Base-by-base conservation (phyloP, 441 rosid genomes). In the Iberis amara region DNA sequence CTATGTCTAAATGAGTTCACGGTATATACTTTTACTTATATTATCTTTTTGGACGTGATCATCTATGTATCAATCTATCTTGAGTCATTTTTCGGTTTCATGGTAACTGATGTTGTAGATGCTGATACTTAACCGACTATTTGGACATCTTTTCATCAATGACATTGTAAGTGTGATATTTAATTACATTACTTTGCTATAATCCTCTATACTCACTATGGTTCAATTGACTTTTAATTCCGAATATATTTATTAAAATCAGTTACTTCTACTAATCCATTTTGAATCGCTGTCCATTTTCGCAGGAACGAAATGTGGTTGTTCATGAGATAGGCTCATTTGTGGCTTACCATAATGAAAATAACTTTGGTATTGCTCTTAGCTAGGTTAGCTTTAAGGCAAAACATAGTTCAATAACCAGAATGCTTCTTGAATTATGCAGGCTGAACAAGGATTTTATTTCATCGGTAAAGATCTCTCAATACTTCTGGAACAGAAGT, bases 71-170 rank as follows among this genome's bases (percentile, higher is more conserved):
- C 6, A 43, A 43, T 39, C 8, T 51, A 7, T 59, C 45, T 50
- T 55, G n/a, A 38, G 40, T 37, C 21, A 18, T 18, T 18, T 18
- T 45, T 18, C 21, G 21, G 21, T 65, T 7, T 15, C 11, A 36
- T 27, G 72, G 72, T 68, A 23, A 63, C 57, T 62, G 73, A 68
- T 68, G 73, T 68, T 52, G 73, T 68, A 55, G 98, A 92, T 78
- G 98, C 98, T 92, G 72, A 92, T 92, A 57, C 78, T 89, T 36
- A 86, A 92, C 57, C 79, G 98, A 47, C 89, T 92, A 36, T 92
- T 81, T 36, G 13, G 80, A 68, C 95, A 92, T 61, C 69, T 92
- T 44, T 92, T 82, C 71, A 74, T 66, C 66, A 76, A 84, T 75
- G 94, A 97, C n/a, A 68, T 80, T 47, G 99, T 86, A 71, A 83